phyloP scores from a whole-genome alignment of 164 flowering plant genomes.

The Nymphaea thermarum region DNA sequence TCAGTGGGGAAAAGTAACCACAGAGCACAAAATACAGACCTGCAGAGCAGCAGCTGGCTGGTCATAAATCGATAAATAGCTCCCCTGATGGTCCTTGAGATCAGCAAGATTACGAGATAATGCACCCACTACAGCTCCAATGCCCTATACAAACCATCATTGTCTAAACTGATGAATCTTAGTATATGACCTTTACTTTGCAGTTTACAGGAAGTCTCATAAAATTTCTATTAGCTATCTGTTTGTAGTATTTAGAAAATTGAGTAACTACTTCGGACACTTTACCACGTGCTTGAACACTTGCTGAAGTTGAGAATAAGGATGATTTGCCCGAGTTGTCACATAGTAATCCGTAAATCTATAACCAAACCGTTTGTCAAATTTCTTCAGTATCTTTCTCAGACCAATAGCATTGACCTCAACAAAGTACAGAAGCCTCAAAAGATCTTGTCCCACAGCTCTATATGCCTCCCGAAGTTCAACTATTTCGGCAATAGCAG shows the following conservation, averaged over 20 bases:
- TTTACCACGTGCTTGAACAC: slow-evolving; percentile 64
- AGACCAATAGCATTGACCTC: slow-evolving; percentile 75
- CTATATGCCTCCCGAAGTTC: slow-evolving; percentile 52
- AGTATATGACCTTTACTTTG: no score
- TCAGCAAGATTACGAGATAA: slow-evolving; percentile 43
- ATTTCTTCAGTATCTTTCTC: slow-evolving; percentile 72
- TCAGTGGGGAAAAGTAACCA: no score
- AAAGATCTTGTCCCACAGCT: slow-evolving; percentile 55
- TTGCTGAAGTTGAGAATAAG: slow-evolving; percentile 68
- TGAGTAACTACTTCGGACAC: neutral
- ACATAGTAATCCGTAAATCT: slow-evolving; percentile 69
- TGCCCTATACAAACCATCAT: slow-evolving; percentile 22
- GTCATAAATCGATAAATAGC: slow-evolving; percentile 9
- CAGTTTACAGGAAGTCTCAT: no score
- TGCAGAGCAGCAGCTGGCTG: slow-evolving; percentile 19
- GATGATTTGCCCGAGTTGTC: slow-evolving; percentile 73
- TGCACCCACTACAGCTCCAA: slow-evolving; percentile 49
- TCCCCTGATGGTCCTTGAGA: slow-evolving; percentile 31
- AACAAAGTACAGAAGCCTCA: slow-evolving; percentile 57
- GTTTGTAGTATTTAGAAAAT: no score
- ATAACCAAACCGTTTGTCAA: slow-evolving; percentile 72
- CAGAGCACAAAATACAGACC: slow-evolving; percentile 11
- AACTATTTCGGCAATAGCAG: slow-evolving; percentile 19
- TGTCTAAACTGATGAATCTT: no score
- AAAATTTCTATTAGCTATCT: no score